Evolutionary conservation across 371 early-diverging fungal species (phyloP), one percentile per base, ranked within the genome.

Genomic region (Blastocladiella emersonii): DNA sequence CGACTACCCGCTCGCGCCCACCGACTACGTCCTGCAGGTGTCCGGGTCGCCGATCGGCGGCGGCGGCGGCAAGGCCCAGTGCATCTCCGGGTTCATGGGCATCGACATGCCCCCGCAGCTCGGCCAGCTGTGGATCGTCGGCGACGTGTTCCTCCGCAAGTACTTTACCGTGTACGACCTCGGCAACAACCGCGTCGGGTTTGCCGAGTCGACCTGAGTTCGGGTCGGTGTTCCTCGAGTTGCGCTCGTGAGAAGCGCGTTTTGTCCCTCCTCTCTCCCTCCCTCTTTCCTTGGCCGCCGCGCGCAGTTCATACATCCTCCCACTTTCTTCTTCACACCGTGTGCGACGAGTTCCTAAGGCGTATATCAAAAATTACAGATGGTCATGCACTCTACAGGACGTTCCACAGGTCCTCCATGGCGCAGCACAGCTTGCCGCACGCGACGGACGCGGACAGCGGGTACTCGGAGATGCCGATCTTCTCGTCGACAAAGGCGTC

Each of bases 401-500:
- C 85, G 45, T 85, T 83, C 89, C 90, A 91, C 23, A 90, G 71
- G 43, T 90, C 91, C 71, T 93, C 94, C 62, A 92, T 76, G 32
- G 88, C 84, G 70, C 86, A 85, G 64, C 86, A 83, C 59, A 93
- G 74, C 76, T 96, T 98, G 43, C 90, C 88, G 71, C 95, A 95
- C 0, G 94, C 91, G 17, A 93, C 93, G 0, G 93, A 87, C 25
- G 97, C 98, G 55, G 93, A 92, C 62, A 98, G 80, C 5, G 96
- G 91, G 74, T 92, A 98, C 68, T 94, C 91, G 7, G 89, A 89
- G 37, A 97, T 39, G 0, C 92, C 86, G 61, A 98, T 92, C 78
- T 95, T 98, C 63, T 93, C 92, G 73, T 96, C 96, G 27, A 90
- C 89, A 67, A 87, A 89, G n/a, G 82, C 71, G 69, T 95, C 95